Conservation (phyloP, 768 basidiomycete genomes). For the Suillus cothurnatus region DNA sequence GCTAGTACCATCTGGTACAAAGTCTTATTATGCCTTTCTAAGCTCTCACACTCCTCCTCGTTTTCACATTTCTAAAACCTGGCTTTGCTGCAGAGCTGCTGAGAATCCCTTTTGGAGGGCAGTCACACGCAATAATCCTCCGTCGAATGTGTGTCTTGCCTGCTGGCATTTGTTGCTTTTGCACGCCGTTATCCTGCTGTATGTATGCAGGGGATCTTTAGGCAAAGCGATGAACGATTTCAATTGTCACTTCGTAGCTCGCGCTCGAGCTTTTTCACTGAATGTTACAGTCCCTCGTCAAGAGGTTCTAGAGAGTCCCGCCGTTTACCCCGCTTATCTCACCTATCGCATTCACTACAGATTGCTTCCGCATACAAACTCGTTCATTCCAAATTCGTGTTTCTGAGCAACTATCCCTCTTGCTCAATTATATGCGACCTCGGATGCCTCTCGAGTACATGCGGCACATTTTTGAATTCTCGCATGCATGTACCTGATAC, state of each 20-base stretch:
- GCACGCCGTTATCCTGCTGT: not conserved
- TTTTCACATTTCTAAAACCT: constrained; percentile 1
- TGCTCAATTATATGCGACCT: constrained; percentile 3
- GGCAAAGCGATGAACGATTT: no score
- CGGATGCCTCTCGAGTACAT: not conserved
- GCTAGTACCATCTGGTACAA: not conserved
- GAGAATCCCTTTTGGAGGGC: not conserved
- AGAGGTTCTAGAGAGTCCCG: not conserved
- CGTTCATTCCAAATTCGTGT: not conserved
- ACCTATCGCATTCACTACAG: not conserved
- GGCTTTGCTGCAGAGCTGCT: not conserved
- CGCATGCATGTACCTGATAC: not conserved
- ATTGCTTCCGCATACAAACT: not conserved
- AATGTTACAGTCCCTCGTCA: not conserved
- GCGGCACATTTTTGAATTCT: not conserved
- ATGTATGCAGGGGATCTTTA: not conserved
- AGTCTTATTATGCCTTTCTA: not conserved
- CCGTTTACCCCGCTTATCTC: not conserved
- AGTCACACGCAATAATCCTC: not conserved
- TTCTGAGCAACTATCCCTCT: not conserved
- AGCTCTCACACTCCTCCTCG: not conserved
- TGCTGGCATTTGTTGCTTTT: not conserved
- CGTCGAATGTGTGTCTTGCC: not conserved
- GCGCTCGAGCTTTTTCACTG: not conserved
- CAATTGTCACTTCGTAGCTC: not conserved